Evolutionary conservation across 2,329 filamentous ascomycete species (phyloP), one percentile per base, ranked within the genome.

Genomic region (Ceratocystis destructans): DNA sequence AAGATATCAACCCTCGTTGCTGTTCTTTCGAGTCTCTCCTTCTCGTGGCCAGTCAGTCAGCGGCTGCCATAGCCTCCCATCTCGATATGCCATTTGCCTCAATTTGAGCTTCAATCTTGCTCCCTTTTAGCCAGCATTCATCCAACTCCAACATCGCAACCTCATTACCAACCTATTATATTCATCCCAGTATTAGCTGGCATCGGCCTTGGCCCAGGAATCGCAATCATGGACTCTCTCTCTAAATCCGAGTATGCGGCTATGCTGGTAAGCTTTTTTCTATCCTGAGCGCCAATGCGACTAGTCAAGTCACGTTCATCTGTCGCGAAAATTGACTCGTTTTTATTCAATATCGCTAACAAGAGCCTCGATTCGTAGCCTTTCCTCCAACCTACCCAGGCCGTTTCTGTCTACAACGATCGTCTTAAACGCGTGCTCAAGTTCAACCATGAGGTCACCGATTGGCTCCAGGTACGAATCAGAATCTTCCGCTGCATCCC

Each of bases 241-340:
- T 87, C 89, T 75, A 85, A 91, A 77, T 82, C 88, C 76, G 93
- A 96, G 77, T 97, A 97, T 81, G 91, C 93, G 76, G 87, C 86
- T 72, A 87, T 97, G 84, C 87, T 96, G 87, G 93, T 96, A 82
- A 81, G 88, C 77, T 63, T 17, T 25, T 41, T 37, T 22, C 12
- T 12, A 10, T 37, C 17, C 28, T 44, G 7, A 15, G n/a, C 50
- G 15, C 28, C 7, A 33, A 25, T 41, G 28, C 33, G 45, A 53
- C 48, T 5, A n/a, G 15, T 31, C 8, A 64, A 15, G 28, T 28
- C 10, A 55, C 8, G 22, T 15, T 45, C 31, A 22, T 31, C 37
- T 31, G n/a, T 6, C 45, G n/a, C 33, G 22, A 25, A 15, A 53
- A 53, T 53, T 53, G n/a, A 46, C 12, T 67, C 25, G 12, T 17